These are phyloP conservation scores for Moniliella sp. DNA, from an alignment of 1,284 basidiomycete species.

Conservation along the genomic window DNA sequence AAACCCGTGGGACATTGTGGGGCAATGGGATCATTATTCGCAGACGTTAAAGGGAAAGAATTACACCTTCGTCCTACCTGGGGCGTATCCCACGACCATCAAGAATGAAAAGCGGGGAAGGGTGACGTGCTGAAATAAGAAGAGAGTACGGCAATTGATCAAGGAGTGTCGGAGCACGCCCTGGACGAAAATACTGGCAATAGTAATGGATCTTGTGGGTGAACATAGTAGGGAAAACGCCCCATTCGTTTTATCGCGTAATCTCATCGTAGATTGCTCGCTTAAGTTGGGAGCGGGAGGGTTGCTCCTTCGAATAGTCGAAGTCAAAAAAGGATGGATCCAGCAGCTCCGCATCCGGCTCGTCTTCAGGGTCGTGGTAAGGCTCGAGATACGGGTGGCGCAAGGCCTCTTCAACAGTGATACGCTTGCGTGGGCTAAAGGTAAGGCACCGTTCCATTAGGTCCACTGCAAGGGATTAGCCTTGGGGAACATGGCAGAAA, in stretches of 20 bases:
- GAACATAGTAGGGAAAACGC: too few relatives aligned
- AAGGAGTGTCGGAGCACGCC: slow-evolving; percentile 4
- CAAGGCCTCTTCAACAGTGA: slow-evolving; percentile 28
- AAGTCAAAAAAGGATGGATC: slow-evolving; percentile 19
- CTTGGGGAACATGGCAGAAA: slow-evolving; percentile 52
- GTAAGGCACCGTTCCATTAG: slow-evolving; percentile 70
- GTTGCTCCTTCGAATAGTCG: slow-evolving; percentile 32
- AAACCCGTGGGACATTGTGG: too few relatives aligned
- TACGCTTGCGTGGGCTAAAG: slow-evolving; percentile 34
- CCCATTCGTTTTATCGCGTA: slow-evolving; percentile 1
- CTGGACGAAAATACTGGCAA: slow-evolving; percentile 12
- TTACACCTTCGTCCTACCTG: too few relatives aligned
- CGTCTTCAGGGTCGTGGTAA: slow-evolving; percentile 27
- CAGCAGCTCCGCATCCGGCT: slow-evolving; percentile 16
- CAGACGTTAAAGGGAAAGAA: too few relatives aligned
- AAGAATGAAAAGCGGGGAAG: too few relatives aligned
- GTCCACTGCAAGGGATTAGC: slow-evolving; percentile 73
- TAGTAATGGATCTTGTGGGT: too few relatives aligned
- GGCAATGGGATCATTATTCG: too few relatives aligned
- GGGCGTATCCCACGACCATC: too few relatives aligned
- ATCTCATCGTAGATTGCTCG: slow-evolving; percentile 26
- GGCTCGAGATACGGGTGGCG: slow-evolving; percentile 22
- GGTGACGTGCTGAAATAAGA: background rate
- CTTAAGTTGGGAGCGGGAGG: slow-evolving; percentile 35
- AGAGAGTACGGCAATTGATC: too few relatives aligned